Evolutionary conservation across 192 early-diverging fungal genomes (phyloP).

Genomic region (Umbelopsis sp.): DNA sequence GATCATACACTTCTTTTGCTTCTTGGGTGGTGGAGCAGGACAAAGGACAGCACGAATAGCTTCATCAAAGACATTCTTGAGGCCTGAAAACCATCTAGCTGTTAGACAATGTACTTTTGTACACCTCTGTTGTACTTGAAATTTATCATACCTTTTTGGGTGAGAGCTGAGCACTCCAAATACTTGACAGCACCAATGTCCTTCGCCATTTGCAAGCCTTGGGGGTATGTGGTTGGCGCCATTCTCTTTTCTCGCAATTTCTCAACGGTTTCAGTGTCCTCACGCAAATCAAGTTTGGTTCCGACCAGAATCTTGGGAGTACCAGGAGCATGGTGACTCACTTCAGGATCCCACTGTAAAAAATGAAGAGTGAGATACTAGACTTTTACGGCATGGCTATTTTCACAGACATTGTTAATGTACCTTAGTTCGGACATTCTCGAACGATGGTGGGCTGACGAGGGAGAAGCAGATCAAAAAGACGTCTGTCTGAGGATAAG

Average conservation of each 20-base stretch:
- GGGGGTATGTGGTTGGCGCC: constrained; percentile 85
- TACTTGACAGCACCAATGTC: constrained; percentile 92
- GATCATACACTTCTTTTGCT: constrained; percentile 74
- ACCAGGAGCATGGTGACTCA: constrained; percentile 93
- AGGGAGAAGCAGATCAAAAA: constrained; percentile 98
- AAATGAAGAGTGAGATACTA: constrained; percentile 3
- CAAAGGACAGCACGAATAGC: constrained; percentile 93
- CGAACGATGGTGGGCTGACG: constrained; percentile 93
- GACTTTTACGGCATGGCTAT: background rate
- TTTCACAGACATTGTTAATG: background rate
- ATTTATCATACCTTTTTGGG: constrained; percentile 77
- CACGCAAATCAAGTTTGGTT: constrained; percentile 97
- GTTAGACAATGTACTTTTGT: background rate
- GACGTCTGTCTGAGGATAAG: constrained; percentile 98
- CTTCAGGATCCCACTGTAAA: constrained; percentile 90
- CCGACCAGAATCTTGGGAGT: constrained; percentile 93
- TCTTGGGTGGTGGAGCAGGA: constrained; percentile 67
- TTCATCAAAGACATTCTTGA: constrained; percentile 99
- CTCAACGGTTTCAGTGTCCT: constrained; percentile 88
- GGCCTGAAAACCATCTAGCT: background rate
- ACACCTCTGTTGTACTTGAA: background rate
- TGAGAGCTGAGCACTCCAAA: constrained; percentile 96
- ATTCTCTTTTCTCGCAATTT: constrained; percentile 84
- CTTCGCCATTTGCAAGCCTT: constrained; percentile 88
- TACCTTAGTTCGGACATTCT: constrained; percentile 97